Base-by-base conservation (phyloP, 2,329 filamentous ascomycete species). In the Pseudocercospora eumusae region DNA sequence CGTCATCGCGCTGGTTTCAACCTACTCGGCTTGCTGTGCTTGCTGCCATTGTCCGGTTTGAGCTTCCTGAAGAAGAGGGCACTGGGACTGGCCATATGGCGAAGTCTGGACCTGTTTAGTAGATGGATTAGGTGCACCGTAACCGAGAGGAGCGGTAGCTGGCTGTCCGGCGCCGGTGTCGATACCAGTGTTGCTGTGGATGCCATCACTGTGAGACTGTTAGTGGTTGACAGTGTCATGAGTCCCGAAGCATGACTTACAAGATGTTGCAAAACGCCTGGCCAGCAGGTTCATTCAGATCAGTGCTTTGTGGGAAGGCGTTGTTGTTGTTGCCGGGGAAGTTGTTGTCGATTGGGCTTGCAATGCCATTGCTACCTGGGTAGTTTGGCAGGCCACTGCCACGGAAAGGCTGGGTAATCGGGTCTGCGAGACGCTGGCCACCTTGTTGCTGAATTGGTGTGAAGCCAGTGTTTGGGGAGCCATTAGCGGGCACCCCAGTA, bases 221-320 rank as follows among this genome's bases (percentile, higher is more conserved):
- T 18, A 52, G 47, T 11, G 23, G 3, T n/a, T 31, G 20, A 23
- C 3, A 50, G 8, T 25, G 13, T 21, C 2, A 6, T 23, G 13
- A 13, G 9, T 1, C 1, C 2, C 15, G 45, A 23, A 52, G 47
- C 11, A 27, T 23, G 13, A 52, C 47, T n/a, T 28, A 31, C 47
- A 52, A 52, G 47, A 52, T 52, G 15, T 28, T 31, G 23, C 47
- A 52, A 25, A 52, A 52, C 23, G 47, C 47, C 21, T 10, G 47
- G 18, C 18, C 47, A 52, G 21, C 47, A 28, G 23, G 20, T 8
- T n/a, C 23, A 52, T 23, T 13, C 1, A 47, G 44, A 47, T 20
- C 44, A 18, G 23, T n/a, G 15, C 25, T 25, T 50, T 50, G 21
- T 49, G 45, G 21, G 45, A 49, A 49, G n/a, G n/a, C n/a, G 15